Base-by-base conservation (phyloP, 306 rosid genomes). In the Fragaria iinumae region DNA sequence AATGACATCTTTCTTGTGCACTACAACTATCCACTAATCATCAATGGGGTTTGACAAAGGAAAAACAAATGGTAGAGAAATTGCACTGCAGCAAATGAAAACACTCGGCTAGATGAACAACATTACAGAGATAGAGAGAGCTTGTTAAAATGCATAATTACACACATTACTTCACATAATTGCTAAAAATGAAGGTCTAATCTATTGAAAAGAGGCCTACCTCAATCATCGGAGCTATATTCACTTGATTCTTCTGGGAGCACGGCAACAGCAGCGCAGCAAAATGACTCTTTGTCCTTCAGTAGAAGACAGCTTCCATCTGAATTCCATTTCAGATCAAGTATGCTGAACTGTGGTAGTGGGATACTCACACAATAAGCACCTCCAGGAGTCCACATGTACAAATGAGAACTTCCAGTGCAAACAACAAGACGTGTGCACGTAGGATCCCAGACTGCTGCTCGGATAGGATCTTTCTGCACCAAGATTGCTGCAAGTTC, bases 331-430 rank as follows among this genome's bases (percentile, higher is more conserved):
- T 90, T 92, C 74, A 95, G 89, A 84, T 95, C 97, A 4, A 86
- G 83, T 66, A 88, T 82, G 50, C 81, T 76, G 76, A 89, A 88
- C 75, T 87, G 95, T 4, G 89, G 88, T 21, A 81, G 86, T 0
- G 98, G 98, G 75, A 84, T 86, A 52, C 89, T 84, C 57, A 90
- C 97, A 39, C 97, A 95, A 52, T 86, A 95, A 47, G 97, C 96
- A 0, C 98, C 97, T 0, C 92, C 82, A 0, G 98, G 97, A 12
- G 98, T 95, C 98, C 98, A 95, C 93, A 95, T 90, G 72, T 89
- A 95, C 82, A 95, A 72, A 82, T 92, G 97, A 21, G 93, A 75
- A 83, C 97, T 95, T 69, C 97, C 96, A 0, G 97, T 95, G 91
- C 97, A 90, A 56, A 95, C 29, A 78, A 84, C 84, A 18, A 95